Evolutionary conservation across 108 stramenopile species (phyloP), one percentile per base, ranked within the genome.

Genomic region (Asterionellopsis glacialis): DNA sequence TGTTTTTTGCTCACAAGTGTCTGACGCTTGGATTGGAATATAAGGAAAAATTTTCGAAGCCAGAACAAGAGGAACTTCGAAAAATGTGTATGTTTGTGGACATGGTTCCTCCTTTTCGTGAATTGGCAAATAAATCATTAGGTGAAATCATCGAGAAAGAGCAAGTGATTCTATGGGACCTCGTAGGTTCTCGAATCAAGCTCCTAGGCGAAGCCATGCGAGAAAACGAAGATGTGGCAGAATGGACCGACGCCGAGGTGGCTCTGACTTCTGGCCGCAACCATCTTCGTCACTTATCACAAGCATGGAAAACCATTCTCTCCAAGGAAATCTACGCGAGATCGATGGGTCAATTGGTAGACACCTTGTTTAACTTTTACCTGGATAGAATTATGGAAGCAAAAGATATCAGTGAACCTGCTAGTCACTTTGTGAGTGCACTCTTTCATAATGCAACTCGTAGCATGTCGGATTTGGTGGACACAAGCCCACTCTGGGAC

Each of bases 211-310:
- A 71, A 21, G 59, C 87, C 11, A 73, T 91, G 22, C 59, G 74
- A 59, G 82, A 82, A 24, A 76, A 82, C 55, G 87, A 88, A 59
- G 70, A 77, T 51, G 69, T 88, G 24, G 73, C 68, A 18, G 90
- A 91, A 62, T 93, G 85, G 85, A 80, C 82, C 44, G 91, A 93
- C 40, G 91, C 87, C 18, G 91, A 93, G 58, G 81, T 82, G 3
- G 87, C 87, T 1, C 56, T 93, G 43, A 67, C 73, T 16, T 84
- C 85, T 21, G 85, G 81, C 6, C 44, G 82, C 9, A 83, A 85
- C 55, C 91, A 93, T 55, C 58, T 89, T 27, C 75, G 71, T 12
- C 87, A 93, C 61, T 60, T 93, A 33, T 69, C 73, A 33, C 74
- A 82, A 52, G 63, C 79, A 4, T 93, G 91, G 91, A 79, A 72